Percentiles rank a stretch among this genome's conserved stretches.
phyloP scores from a whole-genome alignment of 2,329 filamentous ascomycete species.

The Neonectria faginata region DNA sequence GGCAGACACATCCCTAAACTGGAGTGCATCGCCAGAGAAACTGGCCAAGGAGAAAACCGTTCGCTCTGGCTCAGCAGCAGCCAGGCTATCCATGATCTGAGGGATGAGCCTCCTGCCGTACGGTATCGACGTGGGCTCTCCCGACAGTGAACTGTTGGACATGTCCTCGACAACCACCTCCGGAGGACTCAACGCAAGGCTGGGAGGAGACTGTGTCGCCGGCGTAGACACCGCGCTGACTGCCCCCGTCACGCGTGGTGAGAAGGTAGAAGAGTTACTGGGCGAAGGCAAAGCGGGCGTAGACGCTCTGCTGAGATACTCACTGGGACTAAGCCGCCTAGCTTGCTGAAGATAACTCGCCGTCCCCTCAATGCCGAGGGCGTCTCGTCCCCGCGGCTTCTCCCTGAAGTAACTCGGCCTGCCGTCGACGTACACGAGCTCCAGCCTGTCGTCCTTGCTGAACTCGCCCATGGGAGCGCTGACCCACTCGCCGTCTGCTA shows the following conservation, averaged over 20 bases:
- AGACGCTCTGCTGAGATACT: conserved; percentile 16
- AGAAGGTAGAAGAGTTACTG: background rate
- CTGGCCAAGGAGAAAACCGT: conserved; percentile 43
- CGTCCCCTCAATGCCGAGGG: conserved; percentile 16
- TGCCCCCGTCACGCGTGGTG: background rate
- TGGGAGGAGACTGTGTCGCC: background rate
- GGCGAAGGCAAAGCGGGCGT: conserved; percentile 14
- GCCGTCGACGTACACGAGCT: conserved; percentile 39
- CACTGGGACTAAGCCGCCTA: conserved; percentile 5
- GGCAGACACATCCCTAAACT: conserved; percentile 43
- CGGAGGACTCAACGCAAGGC: background rate
- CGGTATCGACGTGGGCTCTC: background rate
- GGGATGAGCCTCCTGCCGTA: conserved; percentile 45
- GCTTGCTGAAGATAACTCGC: conserved; percentile 5
- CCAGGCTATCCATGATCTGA: conserved; percentile 46
- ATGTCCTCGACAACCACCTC: background rate
- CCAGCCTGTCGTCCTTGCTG: conserved; percentile 38
- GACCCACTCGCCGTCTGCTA: conserved; percentile 42
- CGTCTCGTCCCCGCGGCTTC: conserved; percentile 4
- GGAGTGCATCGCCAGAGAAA: conserved; percentile 22
- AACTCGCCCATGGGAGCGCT: conserved; percentile 46
- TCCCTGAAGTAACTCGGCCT: conserved; percentile 41
- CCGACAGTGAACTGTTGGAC: background rate
- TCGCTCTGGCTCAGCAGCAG: conserved; percentile 42
- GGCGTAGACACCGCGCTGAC: conserved; percentile 11